A percentile compares a stretch with the other conserved stretches of the same genome.
These are phyloP conservation scores for Phytopythium kandeliae DNA, from an alignment of 352 stramenopile species.

Conservation along the genomic window DNA sequence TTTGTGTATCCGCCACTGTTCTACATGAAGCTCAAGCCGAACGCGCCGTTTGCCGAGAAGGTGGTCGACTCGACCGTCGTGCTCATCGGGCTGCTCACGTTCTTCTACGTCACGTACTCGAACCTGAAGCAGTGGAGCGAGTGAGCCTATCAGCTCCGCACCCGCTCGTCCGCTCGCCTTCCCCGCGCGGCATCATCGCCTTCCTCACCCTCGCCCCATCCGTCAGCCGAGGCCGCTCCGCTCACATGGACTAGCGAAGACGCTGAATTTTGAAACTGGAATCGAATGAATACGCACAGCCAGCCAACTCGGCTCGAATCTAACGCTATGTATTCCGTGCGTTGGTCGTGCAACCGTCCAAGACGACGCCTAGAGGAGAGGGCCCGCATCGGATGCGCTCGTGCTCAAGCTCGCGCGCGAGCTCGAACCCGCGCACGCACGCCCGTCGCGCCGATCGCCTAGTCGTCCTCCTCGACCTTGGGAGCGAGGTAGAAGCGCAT, in stretches of 20 bases:
- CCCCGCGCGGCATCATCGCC: no score
- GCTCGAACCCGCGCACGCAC: background rate
- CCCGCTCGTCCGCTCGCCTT: background rate
- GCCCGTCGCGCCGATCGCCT: slow-evolving; percentile 12
- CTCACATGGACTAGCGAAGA: background rate
- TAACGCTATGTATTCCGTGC: slow-evolving; percentile 8
- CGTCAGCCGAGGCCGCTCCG: no score
- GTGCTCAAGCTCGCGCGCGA: no score
- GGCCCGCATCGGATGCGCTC: background rate
- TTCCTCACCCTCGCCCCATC: no score
- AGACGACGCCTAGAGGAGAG: background rate
- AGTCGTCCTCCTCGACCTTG: slow-evolving; percentile 99
- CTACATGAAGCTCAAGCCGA: slow-evolving; percentile 62
- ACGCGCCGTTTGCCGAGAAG: slow-evolving; percentile 39
- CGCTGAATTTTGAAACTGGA: slow-evolving; percentile 1
- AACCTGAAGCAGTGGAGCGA: slow-evolving; percentile 61
- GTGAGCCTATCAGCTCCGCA: background rate
- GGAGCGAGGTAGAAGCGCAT: slow-evolving; percentile 99
- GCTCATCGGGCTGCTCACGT: slow-evolving; percentile 58
- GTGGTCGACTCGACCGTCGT: slow-evolving; percentile 55
- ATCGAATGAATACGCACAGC: background rate
- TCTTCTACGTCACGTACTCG: slow-evolving; percentile 81
- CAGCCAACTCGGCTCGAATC: no score
- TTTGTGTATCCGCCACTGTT: slow-evolving; percentile 82
- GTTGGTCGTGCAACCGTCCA: background rate